A percentile compares a stretch with the other conserved stretches of the same genome.
Evolutionary conservation across 164 flowering plant species (phyloP).

Genomic region (Vitis labrusca): DNA sequence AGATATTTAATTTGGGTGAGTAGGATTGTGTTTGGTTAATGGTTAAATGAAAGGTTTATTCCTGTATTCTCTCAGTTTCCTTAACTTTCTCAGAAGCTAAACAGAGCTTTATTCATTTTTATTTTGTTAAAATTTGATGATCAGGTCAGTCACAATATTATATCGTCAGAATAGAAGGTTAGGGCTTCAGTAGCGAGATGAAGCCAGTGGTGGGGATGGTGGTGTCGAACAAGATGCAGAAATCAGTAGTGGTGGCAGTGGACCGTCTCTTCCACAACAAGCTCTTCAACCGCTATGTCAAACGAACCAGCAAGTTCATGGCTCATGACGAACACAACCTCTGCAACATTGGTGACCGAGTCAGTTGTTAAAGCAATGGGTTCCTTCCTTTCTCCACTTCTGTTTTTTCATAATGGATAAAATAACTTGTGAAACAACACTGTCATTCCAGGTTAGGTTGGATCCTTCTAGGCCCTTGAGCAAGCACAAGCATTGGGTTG

Average conservation of each 20-base stretch:
- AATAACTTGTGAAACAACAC: neutral
- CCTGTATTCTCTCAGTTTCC: no score
- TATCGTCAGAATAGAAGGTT: no score
- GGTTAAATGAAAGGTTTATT: no score
- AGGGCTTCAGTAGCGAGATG: no score
- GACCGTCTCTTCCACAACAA: slow-evolving; percentile 82
- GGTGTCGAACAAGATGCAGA: slow-evolving; percentile 92
- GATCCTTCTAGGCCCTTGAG: slow-evolving; percentile 87
- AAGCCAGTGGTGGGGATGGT: slow-evolving; percentile 20
- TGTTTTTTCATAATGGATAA: no score
- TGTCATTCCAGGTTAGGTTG: slow-evolving; percentile 57
- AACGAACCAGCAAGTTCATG: slow-evolving; percentile 95
- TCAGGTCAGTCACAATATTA: no score
- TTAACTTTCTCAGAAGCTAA: no score
- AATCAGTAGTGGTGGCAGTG: slow-evolving; percentile 94
- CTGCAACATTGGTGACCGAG: slow-evolving; percentile 92
- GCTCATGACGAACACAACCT: slow-evolving; percentile 65
- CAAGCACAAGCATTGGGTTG: slow-evolving; percentile 81
- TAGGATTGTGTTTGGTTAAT: no score
- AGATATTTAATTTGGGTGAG: no score
- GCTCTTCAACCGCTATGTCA: slow-evolving; percentile 80
- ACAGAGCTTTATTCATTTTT: no score
- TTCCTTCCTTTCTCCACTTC: neutral
- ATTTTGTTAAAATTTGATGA: no score
- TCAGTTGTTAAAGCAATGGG: slow-evolving; percentile 9